These are phyloP conservation scores for Trichoderma asperelloides DNA, from an alignment of 495 filamentous ascomycete species.

Conservation along the genomic window DNA sequence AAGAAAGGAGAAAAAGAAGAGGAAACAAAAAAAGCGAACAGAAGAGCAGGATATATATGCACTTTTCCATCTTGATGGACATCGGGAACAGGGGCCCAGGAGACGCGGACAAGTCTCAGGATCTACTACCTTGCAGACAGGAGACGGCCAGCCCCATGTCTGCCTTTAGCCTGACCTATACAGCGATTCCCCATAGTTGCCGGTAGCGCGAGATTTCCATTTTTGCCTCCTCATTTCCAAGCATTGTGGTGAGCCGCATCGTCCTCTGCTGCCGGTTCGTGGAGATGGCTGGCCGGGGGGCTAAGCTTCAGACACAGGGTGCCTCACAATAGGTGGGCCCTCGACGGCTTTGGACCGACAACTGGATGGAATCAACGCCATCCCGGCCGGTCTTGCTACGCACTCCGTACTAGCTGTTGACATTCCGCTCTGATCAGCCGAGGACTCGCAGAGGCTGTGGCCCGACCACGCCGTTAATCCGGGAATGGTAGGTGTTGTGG, in stretches of 20 bases:
- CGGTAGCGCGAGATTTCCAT: neutral
- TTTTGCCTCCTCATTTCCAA: neutral
- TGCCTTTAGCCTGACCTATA: neutral
- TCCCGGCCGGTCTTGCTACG: neutral
- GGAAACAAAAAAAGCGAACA: neutral
- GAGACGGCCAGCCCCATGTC: neutral
- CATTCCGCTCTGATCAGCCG: neutral
- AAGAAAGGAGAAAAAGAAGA: neutral
- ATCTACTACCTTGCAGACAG: neutral
- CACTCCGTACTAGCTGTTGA: neutral
- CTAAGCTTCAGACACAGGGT: conserved; percentile 5
- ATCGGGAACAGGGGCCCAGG: neutral
- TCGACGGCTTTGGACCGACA: neutral
- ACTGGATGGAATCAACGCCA: neutral
- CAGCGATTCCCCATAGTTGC: neutral
- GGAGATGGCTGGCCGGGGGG: neutral
- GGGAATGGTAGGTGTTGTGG: neutral
- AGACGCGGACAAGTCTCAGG: conserved; percentile 6
- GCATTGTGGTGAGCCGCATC: neutral
- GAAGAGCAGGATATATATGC: neutral
- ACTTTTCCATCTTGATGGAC: neutral
- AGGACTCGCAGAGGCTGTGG: too few relatives aligned
- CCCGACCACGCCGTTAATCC: neutral
- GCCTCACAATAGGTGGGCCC: conserved; percentile 1
- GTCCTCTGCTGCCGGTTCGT: neutral